Evolutionary conservation across 2,329 filamentous ascomycete species (phyloP), one percentile per base, ranked within the genome.

Genomic region (Curvularia spicifera): DNA sequence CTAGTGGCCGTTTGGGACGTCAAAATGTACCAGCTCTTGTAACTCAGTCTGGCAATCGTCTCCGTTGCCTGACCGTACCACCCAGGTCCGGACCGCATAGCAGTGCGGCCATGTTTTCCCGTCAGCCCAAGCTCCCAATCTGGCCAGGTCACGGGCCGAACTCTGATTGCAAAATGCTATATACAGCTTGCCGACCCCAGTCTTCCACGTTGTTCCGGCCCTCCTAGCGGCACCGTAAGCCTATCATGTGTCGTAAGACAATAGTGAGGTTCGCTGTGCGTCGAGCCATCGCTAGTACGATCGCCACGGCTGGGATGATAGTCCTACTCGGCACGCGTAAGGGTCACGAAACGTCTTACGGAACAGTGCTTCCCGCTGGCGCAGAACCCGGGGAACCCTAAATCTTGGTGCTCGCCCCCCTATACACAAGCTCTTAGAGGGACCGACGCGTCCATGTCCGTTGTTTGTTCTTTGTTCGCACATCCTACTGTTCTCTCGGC

Each of bases 321-420:
- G 59, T 60, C 61, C 52, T 49, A 57, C 44, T 48, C 56, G 58
- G 57, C 56, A 65, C 39, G 29, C 50, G 37, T 59, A 60, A 47
- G 64, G 64, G 53, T 47, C 56, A 51, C 55, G 60, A 58, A 47
- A 57, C 62, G 55, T 48, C 48, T 44, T 24, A 57, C 59, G 61
- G 61, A 56, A 57, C 57, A 46, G 51, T 42, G 47, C 54, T 56
- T 61, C 53, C 57, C 63, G 61, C 54, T 53, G 40, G 52, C 53
- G 43, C 53, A 63, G 57, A 69, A 68, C 59, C 61, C 47, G 61
- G 66, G 65, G 68, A 64, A 62, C 60, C 42, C 43, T 62, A 55
- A 58, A 59, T 45, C 56, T 57, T 51, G 54, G 42, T 40, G 53
- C 51, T 43, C 43, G 39, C 53, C 58, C 52, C 45, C 52, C 54